Base-by-base conservation (phyloP, 73 alveolate genomes). In the Breviolum minutum region DNA sequence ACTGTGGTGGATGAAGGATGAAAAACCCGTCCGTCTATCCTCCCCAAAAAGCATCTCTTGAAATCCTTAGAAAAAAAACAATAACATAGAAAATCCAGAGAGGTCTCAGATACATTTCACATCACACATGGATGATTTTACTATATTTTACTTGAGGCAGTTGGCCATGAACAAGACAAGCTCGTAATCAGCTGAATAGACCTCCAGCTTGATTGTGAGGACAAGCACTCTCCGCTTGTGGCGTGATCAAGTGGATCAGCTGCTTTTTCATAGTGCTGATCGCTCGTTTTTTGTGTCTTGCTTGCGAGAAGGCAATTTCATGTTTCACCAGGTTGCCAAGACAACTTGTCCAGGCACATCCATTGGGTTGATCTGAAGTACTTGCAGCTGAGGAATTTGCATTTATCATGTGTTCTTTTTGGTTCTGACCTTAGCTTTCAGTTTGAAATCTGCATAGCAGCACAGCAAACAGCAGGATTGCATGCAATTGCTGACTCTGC, bases 161-260 rank as follows among this genome's bases (percentile, higher is more conserved):
- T 68, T 22, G 17, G 77, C 17, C 54, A 40, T 2, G 54, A 40
- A 40, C 54, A 40, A 40, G 54, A 40, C 54, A 40, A 40, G 54
- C 54, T 40, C 54, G 54, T 40, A 40, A 40, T 40, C 54, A 40
- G 54, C 54, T 40, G 54, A 40, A 40, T 40, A 40, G 54, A 22
- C 77, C 77, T 22, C 3, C 17, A 68, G n/a, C 77, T 68, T 9
- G 16, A 60, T 8, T 63, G 87, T 26, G 32, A 92, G 97, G 97
- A 74, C 97, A 80, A n/a, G 97, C 97, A 48, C 97, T 92, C 48
- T 79, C 94, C 62, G 99, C 99, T 48, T 94, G 99, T 26, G 99
- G 99, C 26, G 99, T 94, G 71, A 94, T 94, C 89, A 94, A 94
- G 61, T 94, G 99, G 99, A 27, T 94, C 73, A 94, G 99, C 61